phyloP scores from a whole-genome alignment of 2,329 filamentous ascomycete species.

The Venturia asperata region DNA sequence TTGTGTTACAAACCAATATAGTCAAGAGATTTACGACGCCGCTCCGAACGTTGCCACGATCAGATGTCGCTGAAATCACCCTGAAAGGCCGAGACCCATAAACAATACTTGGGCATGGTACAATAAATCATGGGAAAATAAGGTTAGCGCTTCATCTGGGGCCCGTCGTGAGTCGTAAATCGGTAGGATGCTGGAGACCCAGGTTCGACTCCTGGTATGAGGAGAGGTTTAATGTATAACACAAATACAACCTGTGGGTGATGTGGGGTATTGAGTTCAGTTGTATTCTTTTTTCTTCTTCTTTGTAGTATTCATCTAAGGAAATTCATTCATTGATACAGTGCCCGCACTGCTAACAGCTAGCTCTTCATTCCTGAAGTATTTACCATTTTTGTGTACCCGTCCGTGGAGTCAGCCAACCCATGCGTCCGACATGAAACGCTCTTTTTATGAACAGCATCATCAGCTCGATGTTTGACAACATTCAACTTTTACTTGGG shows the following conservation, averaged over 20 bases:
- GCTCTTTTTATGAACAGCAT: too few relatives aligned
- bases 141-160: neutral
- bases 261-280: too few relatives aligned
- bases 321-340: too few relatives aligned
- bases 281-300: neutral
- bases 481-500: too few relatives aligned
- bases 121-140: neutral
- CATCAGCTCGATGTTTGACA: too few relatives aligned
- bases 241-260: neutral
- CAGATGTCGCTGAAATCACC: neutral
- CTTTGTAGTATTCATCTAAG: neutral
- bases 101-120: neutral
- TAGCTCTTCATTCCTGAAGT: too few relatives aligned
- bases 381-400: too few relatives aligned
- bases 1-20: neutral
- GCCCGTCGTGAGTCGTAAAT: neutral
- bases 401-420: too few relatives aligned
- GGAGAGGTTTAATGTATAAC: neutral
- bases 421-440: too few relatives aligned
- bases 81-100: neutral
- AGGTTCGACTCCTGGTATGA: neutral
- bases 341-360: too few relatives aligned
- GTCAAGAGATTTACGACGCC: conserved; percentile 1
- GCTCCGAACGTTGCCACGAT: neutral
- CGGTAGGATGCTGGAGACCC: neutral